Percentiles rank a stretch among this genome's conserved stretches.
Evolutionary conservation across 2,329 filamentous ascomycete species (phyloP).

Genomic region (Ophiostoma himal-ulmi): DNA sequence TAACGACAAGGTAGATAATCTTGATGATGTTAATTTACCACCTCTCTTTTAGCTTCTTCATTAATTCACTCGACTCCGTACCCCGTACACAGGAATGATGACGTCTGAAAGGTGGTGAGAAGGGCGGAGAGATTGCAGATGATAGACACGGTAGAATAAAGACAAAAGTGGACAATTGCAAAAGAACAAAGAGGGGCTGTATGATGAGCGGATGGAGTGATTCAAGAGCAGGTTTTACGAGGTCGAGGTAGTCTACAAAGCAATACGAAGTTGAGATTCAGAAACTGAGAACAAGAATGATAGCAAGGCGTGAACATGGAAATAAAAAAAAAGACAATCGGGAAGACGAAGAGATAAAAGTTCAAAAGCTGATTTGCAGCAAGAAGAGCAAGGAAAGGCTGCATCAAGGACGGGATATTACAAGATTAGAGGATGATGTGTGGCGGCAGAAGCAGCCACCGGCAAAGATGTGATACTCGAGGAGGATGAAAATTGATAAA

Average conservation of each 20-base stretch:
- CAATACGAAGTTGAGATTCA: neutral
- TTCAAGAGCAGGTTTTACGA: neutral
- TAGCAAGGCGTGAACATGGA: neutral
- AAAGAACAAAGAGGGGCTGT: neutral
- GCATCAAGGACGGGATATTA: conserved; percentile 1
- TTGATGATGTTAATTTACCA: neutral
- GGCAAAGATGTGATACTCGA: neutral
- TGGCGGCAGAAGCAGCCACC: neutral
- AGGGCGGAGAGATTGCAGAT: conserved; percentile 3
- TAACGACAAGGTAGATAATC: neutral
- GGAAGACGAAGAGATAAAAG: neutral
- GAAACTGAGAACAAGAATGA: neutral
- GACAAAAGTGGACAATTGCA: neutral
- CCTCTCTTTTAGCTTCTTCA: neutral
- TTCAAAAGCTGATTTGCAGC: neutral
- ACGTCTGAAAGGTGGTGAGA: conserved; percentile 6
- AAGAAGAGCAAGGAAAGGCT: conserved; percentile 4
- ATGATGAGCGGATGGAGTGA: neutral
- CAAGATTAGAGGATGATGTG: neutral
- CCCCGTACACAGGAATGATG: neutral
- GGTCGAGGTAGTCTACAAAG: neutral
- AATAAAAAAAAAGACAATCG: neutral
- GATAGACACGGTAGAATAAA: neutral
- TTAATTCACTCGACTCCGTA: neutral
- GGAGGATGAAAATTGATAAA: neutral